A percentile compares a stretch with the other conserved stretches of the same genome.
phyloP scores from a whole-genome alignment of 495 filamentous ascomycete genomes.

The Xylaria castorea region DNA sequence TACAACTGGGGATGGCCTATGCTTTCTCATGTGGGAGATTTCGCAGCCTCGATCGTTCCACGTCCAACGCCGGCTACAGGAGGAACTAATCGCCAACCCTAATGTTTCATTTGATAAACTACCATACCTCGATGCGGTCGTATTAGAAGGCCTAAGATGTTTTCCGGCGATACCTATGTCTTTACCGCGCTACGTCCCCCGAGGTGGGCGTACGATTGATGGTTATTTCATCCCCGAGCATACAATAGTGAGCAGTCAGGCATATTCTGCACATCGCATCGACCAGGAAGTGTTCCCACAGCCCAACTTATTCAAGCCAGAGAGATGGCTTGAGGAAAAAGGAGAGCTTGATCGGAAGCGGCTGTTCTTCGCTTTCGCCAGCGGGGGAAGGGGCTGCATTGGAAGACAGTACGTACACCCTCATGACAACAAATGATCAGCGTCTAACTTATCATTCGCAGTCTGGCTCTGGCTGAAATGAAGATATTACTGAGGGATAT shows the following conservation, averaged over 20 bases:
- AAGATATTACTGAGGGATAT: slow-evolving; percentile 64
- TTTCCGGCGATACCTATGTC: slow-evolving; percentile 72
- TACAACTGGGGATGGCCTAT: slow-evolving; percentile 69
- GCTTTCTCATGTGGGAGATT: slow-evolving; percentile 71
- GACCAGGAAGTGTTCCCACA: slow-evolving; percentile 62
- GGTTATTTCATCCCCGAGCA: slow-evolving; percentile 54
- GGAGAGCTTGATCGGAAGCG: slow-evolving; percentile 56
- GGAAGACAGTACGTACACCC: slow-evolving; percentile 58
- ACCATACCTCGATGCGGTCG: slow-evolving; percentile 65
- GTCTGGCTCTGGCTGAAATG: slow-evolving; percentile 71
- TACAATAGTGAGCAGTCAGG: slow-evolving; percentile 61
- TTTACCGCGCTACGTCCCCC: slow-evolving; percentile 66
- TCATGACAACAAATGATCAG: background rate
- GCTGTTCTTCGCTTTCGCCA: slow-evolving; percentile 60
- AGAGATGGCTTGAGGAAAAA: slow-evolving; percentile 65
- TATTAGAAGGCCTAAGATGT: slow-evolving; percentile 65
- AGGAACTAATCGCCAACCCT: slow-evolving; percentile 52
- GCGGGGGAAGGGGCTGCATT: slow-evolving; percentile 62
- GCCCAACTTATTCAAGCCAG: slow-evolving; percentile 63
- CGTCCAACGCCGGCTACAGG: slow-evolving; percentile 54
- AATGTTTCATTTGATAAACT: slow-evolving; percentile 55
- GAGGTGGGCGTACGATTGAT: slow-evolving; percentile 56
- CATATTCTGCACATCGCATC: slow-evolving; percentile 59
- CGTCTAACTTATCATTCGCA: slow-evolving; percentile 34
- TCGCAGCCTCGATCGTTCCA: slow-evolving; percentile 57